These are phyloP conservation scores for Colletotrichum gigasporum DNA, from an alignment of 2,329 filamentous ascomycete species.

Conservation along the genomic window DNA sequence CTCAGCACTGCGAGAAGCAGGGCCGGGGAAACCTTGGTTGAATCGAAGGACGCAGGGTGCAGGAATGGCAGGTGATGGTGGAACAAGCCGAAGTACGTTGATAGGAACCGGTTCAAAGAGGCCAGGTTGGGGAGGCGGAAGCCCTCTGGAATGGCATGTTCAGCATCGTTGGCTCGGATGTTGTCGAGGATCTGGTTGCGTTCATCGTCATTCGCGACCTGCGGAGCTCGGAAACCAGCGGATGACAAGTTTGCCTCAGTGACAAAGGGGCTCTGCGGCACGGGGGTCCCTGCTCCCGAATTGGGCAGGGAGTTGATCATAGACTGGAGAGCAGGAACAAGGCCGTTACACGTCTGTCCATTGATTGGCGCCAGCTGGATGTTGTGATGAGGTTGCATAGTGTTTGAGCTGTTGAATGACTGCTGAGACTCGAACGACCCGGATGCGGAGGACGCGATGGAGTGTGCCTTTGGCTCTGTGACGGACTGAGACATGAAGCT, in stretches of 20 bases:
- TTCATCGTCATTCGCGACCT: constrained; percentile 85
- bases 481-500: constrained; percentile 79
- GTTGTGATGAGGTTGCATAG: constrained; percentile 64
- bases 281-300: constrained; percentile 75
- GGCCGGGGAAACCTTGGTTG: constrained; percentile 81
- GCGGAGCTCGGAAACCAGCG: constrained; percentile 76
- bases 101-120: constrained; percentile 89
- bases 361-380: constrained; percentile 73
- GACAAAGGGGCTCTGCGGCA: constrained; percentile 77
- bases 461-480: constrained; percentile 78
- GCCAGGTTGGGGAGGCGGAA: constrained; percentile 86
- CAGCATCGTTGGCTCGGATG: constrained; percentile 81
- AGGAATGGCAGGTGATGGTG: constrained; percentile 97
- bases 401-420: constrained; percentile 68
- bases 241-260: constrained; percentile 63
- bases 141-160: constrained; percentile 84
- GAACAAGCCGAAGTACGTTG: constrained; percentile 96
- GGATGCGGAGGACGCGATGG: constrained; percentile 72
- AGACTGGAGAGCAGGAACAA: constrained; percentile 74
- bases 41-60: constrained; percentile 90
- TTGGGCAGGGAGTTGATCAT: constrained; percentile 77
- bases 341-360: constrained; percentile 67
- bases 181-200: constrained; percentile 86
- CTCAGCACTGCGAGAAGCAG: constrained; percentile 90
- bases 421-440: constrained; percentile 75